Evolutionary conservation across 345 rosid genomes (phyloP).

Genomic region (Syzygium oleosum): DNA sequence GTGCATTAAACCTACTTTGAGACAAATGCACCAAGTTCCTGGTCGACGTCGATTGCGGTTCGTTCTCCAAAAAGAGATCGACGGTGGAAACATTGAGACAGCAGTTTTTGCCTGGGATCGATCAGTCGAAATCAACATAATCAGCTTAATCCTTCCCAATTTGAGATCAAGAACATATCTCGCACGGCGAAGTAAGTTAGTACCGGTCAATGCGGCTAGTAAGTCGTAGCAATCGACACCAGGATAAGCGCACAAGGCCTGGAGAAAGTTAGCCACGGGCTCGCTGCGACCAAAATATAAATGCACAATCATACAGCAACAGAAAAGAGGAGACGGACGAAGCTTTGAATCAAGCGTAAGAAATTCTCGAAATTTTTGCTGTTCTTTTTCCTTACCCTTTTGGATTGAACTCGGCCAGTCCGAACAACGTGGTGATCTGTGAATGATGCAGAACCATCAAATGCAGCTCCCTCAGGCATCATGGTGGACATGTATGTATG

Average conservation of each 20-base stretch:
- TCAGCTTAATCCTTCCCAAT: neutral
- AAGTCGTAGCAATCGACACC: conserved; percentile 70
- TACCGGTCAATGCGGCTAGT: conserved; percentile 67
- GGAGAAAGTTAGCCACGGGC: conserved; percentile 33
- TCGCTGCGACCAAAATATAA: conserved; percentile 20
- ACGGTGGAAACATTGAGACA: conserved; percentile 73
- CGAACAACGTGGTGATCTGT: conserved; percentile 46
- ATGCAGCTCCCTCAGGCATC: neutral
- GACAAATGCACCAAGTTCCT: conserved; percentile 82
- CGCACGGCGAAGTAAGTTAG: neutral
- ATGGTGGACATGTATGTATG: neutral
- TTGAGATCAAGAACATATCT: neutral
- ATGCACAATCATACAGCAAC: neutral
- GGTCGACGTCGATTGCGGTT: conserved; percentile 80
- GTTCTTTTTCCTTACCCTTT: conserved; percentile 38
- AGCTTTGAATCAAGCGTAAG: neutral
- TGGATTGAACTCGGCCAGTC: conserved; percentile 77
- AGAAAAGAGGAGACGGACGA: neutral
- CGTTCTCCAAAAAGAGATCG: conserved; percentile 38
- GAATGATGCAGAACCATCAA: neutral
- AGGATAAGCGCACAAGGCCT: conserved; percentile 43
- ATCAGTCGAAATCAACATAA: neutral
- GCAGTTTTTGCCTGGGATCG: conserved; percentile 58
- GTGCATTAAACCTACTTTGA: conserved; percentile 49
- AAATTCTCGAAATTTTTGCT: neutral